These are phyloP conservation scores for Echeveria elegans DNA, from an alignment of 164 flowering plant species.

Conservation along the genomic window DNA sequence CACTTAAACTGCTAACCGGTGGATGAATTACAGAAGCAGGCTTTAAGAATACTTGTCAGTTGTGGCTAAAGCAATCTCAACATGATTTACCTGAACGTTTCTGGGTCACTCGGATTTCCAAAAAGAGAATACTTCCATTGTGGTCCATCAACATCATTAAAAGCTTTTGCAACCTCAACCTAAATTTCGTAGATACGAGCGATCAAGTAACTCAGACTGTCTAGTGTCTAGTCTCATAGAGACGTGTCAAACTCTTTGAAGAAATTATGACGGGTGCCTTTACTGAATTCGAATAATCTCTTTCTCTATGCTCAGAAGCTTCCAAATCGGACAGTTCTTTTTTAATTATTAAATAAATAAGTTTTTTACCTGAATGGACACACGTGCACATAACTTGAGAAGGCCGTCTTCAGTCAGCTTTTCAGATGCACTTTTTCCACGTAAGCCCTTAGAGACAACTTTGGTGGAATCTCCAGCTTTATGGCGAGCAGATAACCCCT, in stretches of 20 bases:
- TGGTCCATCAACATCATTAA: conserved; percentile 81
- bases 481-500: conserved; percentile 67
- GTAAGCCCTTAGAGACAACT: conserved; percentile 59
- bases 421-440: conserved; percentile 86
- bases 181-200: conserved; percentile 13
- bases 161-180: conserved; percentile 80
- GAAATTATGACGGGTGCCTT: neutral
- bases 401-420: conserved; percentile 96
- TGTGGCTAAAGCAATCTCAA: neutral
- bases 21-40: neutral
- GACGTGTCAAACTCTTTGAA: neutral
- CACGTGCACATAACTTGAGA: conserved; percentile 80
- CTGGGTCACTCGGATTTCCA: conserved; percentile 97
- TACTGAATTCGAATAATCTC: neutral
- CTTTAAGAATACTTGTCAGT: neutral
- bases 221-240: neutral
- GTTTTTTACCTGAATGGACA: conserved; percentile 76
- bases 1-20: neutral
- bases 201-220: neutral
- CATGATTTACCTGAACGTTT: conserved; percentile 76
- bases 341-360: neutral
- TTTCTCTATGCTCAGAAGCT: neutral
- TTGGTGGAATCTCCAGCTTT: conserved; percentile 71
- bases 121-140: conserved; percentile 95
- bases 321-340: neutral